Evolutionary conservation across 1,284 basidiomycete genomes (phyloP).

Genomic region (Melanopsichium pennsylvanicum): DNA sequence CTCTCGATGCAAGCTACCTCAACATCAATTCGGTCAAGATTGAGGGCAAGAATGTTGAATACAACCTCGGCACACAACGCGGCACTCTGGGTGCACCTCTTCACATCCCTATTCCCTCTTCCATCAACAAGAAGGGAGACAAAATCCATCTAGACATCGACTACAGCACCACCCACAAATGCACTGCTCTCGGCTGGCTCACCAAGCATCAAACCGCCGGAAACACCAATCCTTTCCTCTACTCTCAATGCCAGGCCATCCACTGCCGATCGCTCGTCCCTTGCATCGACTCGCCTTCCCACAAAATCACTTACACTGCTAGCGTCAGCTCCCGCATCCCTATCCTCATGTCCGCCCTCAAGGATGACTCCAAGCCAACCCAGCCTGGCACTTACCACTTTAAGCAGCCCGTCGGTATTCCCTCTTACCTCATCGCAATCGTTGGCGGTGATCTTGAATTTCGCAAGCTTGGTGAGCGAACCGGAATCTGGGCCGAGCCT

Average conservation of each 20-base stretch:
- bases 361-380: constrained; percentile 43
- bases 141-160: constrained; percentile 50
- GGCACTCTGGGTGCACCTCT: constrained; percentile 67
- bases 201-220: constrained; percentile 88
- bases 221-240: constrained; percentile 79
- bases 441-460: constrained; percentile 62
- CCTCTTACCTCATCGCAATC: constrained; percentile 63
- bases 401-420: constrained; percentile 60
- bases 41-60: constrained; percentile 69
- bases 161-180: constrained; percentile 75
- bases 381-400: constrained; percentile 52
- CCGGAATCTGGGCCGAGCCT: constrained; percentile 64
- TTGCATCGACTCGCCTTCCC: constrained; percentile 62
- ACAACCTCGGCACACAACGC: constrained; percentile 69
- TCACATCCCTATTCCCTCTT: constrained; percentile 63
- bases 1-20: constrained; percentile 83
- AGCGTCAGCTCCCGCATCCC: constrained; percentile 53
- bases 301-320: constrained; percentile 64
- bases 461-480: constrained; percentile 58
- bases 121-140: constrained; percentile 44
- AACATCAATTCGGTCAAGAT: constrained; percentile 74
- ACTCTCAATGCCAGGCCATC: constrained; percentile 88
- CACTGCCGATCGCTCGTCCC: constrained; percentile 52
- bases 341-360: constrained; percentile 64
- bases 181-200: constrained; percentile 92